Evolutionary conservation across 2,329 filamentous ascomycete genomes (phyloP).

Genomic region (Calonectria hongkongensis): DNA sequence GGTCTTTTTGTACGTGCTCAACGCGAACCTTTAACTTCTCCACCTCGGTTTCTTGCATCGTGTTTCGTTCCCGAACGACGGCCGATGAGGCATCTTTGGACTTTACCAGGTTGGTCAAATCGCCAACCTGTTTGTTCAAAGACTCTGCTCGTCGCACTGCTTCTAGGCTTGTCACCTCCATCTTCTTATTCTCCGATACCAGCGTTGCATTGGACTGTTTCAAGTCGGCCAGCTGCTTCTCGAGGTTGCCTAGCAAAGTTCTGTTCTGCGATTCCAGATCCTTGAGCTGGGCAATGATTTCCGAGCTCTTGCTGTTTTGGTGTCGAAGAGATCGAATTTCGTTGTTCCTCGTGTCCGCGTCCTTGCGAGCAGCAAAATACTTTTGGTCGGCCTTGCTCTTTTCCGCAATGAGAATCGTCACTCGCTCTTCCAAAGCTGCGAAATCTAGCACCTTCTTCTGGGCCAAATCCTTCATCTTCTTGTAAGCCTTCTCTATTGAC

Average conservation of each 20-base stretch:
- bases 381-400: conserved; percentile 99
- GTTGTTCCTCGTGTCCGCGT: conserved; percentile 88
- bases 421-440: conserved; percentile 83
- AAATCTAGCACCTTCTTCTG: conserved; percentile 91
- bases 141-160: conserved; percentile 81
- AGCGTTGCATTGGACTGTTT: conserved; percentile 85
- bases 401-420: conserved; percentile 84
- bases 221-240: conserved; percentile 91
- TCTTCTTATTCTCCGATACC: conserved; percentile 82
- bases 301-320: conserved; percentile 92
- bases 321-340: conserved; percentile 87
- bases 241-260: conserved; percentile 85
- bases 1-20: conserved; percentile 86
- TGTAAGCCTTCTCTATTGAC: conserved; percentile 93
- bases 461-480: conserved; percentile 88
- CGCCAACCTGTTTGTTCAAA: conserved; percentile 83
- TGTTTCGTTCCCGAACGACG: conserved; percentile 72
- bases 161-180: conserved; percentile 84
- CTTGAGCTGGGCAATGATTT: conserved; percentile 95
- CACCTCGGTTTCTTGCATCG: conserved; percentile 82
- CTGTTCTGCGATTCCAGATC: conserved; percentile 88
- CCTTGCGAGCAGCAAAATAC: conserved; percentile 96
- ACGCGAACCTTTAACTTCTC: conserved; percentile 87
- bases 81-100: conserved; percentile 81
- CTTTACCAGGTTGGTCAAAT: conserved; percentile 84